Evolutionary conservation across 2,329 filamentous ascomycete genomes (phyloP).

Genomic region (Orbilia oligospora): DNA sequence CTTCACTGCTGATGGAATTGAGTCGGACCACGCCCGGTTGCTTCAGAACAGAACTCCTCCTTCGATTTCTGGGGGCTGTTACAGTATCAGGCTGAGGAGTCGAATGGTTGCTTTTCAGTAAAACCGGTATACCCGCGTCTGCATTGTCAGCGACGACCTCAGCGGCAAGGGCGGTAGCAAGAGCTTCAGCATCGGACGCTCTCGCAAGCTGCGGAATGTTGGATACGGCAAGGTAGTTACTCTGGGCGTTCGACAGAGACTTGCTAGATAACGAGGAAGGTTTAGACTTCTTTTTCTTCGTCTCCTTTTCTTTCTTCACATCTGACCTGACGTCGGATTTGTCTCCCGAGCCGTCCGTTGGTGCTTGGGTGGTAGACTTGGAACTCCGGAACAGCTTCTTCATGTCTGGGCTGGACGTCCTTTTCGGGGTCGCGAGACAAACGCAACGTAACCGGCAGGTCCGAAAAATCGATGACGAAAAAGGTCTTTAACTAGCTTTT

Average conservation of each 20-base stretch:
- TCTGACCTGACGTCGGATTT: constrained; percentile 32
- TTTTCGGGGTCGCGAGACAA: constrained; percentile 3
- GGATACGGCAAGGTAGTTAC: constrained; percentile 26
- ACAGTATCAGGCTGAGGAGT: constrained; percentile 2
- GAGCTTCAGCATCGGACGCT: constrained; percentile 54
- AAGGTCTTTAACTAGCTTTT: constrained; percentile 4
- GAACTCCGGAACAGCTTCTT: constrained; percentile 56
- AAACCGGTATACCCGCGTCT: constrained; percentile 44
- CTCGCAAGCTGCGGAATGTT: constrained; percentile 57
- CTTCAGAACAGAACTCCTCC: constrained; percentile 48
- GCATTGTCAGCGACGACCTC: constrained; percentile 56
- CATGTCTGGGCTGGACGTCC: constrained; percentile 24
- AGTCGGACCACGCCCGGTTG: constrained; percentile 21
- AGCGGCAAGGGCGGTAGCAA: constrained; percentile 52
- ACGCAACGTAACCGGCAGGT: constrained; percentile 30
- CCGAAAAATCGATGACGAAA: constrained; percentile 12
- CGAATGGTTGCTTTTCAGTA: constrained; percentile 17
- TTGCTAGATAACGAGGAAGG: constrained; percentile 18
- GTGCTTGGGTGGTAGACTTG: constrained; percentile 25
- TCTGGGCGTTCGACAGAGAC: constrained; percentile 12
- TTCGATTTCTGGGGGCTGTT: constrained; percentile 31
- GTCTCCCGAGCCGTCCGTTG: constrained; percentile 17
- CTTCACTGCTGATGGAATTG: constrained; percentile 45
- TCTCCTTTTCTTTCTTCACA: constrained; percentile 34
- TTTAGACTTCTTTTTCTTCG: constrained; percentile 45